Base-by-base conservation (phyloP, 2,329 filamentous ascomycete genomes). In the Aspergillus luchuensis region DNA sequence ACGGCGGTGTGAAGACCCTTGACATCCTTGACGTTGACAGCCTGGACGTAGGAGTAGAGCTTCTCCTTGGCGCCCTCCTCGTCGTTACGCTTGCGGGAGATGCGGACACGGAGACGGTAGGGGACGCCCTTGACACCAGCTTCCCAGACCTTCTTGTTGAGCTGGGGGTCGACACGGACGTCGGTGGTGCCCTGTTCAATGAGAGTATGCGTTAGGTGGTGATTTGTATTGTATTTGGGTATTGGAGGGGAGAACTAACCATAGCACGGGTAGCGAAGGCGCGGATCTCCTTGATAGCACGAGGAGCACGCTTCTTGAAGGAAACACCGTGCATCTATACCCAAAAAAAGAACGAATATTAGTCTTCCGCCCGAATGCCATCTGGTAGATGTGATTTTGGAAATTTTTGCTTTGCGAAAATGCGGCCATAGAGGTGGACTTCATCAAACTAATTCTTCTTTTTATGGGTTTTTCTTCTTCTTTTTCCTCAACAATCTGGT, bases 121-220 rank as follows among this genome's bases (percentile, higher is more conserved):
- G 94, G 92, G 72, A 97, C 93, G 78, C 95, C 96, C 91, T 98
- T 99, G 87, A 99, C 89, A 82, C 95, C 95, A 79, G 90, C 86
- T 85, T 99, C 95, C 95, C 95, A 99, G 81, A 99, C 94, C 89
- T 99, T 98, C 91, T 99, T 99, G 91, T 99, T 99, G 78, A 99
- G 85, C 85, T 95, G 91, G 78, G 95, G 95, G 88, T 99, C 95
- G 79, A 99, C 84, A 76, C 95, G 95, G 84, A 99, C 95, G 80
- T 99, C 95, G 77, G 87, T 83, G 84, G 95, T 99, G 80, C 94
- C 94, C 95, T 99, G 73, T 50, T 55, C 23, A 10, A 23, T 49
- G 56, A 30, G 10, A 15, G 13, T 8, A 45, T 28, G n/a, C 41
- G 10, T 45, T 17, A 19, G 63, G 36, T 50, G 63, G 36, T 50